These are phyloP conservation scores for Candida coleopterorum DNA, from an alignment of 805 yeast genomes.

Conservation along the genomic window DNA sequence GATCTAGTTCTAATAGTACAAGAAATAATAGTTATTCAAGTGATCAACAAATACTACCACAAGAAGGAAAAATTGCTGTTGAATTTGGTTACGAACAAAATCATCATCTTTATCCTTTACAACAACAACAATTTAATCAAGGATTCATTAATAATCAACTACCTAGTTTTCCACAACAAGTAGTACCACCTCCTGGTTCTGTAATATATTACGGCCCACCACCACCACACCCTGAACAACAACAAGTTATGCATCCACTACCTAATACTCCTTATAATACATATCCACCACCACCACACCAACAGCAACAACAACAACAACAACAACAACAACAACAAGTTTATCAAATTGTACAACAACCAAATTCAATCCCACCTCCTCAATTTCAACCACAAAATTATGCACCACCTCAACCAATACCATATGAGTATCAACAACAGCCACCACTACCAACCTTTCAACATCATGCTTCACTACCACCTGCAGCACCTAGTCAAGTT, in stretches of 20 bases:
- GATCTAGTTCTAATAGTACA: constrained; percentile 35
- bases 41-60: constrained; percentile 2
- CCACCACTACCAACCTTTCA: constrained; percentile 1
- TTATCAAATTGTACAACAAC: constrained; percentile 3
- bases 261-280: neutral
- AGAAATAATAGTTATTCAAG: constrained; percentile 7
- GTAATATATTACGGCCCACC: neutral
- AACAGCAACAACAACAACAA: constrained; percentile 4
- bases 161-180: constrained; percentile 3
- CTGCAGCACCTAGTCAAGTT: constrained; percentile 1
- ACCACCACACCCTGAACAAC: constrained; percentile 1
- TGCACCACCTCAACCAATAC: constrained; percentile 8
- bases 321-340: constrained; percentile 8
- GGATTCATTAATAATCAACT: constrained; percentile 9
- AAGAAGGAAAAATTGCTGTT: neutral
- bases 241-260: neutral
- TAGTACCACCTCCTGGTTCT: neutral
- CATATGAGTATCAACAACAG: constrained; percentile 3
- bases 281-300: neutral
- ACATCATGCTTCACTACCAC: constrained; percentile 1
- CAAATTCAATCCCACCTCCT: neutral
- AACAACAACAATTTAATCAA: neutral
- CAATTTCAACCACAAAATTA: constrained; percentile 9
- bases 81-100: neutral
- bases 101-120: neutral